phyloP scores from a whole-genome alignment of 257 asterid species.

The Plantago major region DNA sequence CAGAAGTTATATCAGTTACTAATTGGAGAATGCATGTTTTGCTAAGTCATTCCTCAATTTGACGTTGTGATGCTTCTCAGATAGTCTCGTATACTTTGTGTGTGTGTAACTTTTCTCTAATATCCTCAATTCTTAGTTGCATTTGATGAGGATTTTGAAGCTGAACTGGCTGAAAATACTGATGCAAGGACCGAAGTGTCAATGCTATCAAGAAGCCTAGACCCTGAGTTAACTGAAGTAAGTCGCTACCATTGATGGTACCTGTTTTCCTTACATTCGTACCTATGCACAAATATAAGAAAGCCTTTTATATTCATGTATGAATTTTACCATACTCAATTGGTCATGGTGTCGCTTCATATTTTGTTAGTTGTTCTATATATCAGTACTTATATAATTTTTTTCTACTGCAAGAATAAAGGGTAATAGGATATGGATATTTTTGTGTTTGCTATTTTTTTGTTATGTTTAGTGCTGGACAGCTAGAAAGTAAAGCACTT shows the following conservation, averaged over 20 bases:
- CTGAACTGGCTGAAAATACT: slow-evolving; percentile 75
- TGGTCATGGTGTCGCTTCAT: neutral
- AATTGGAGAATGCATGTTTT: slow-evolving; percentile 12
- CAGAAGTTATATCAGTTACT: neutral
- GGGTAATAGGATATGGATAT: slow-evolving; percentile 1
- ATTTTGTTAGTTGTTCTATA: neutral
- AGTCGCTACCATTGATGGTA: slow-evolving; percentile 22
- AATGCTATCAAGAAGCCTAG: slow-evolving; percentile 64
- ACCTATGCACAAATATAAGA: neutral
- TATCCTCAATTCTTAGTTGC: slow-evolving; percentile 51
- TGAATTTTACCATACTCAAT: neutral
- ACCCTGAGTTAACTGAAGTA: slow-evolving; percentile 82
- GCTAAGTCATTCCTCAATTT: slow-evolving; percentile 13
- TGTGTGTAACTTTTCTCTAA: slow-evolving; percentile 5
- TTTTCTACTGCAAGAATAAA: slow-evolving; percentile 1
- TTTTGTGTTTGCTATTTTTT: neutral
- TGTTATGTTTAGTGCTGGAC: too few species aligned
- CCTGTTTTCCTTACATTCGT: neutral
- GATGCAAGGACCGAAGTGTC: slow-evolving; percentile 81
- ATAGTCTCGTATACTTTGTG: slow-evolving; percentile 5
- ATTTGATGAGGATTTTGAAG: slow-evolving; percentile 98
- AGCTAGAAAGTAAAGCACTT: too few species aligned
- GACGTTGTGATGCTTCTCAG: slow-evolving; percentile 11
- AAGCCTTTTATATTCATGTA: too few species aligned
- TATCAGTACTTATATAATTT: neutral